Conservation (phyloP, 2,329 filamentous ascomycete genomes). For the Alternaria alternata region DNA sequence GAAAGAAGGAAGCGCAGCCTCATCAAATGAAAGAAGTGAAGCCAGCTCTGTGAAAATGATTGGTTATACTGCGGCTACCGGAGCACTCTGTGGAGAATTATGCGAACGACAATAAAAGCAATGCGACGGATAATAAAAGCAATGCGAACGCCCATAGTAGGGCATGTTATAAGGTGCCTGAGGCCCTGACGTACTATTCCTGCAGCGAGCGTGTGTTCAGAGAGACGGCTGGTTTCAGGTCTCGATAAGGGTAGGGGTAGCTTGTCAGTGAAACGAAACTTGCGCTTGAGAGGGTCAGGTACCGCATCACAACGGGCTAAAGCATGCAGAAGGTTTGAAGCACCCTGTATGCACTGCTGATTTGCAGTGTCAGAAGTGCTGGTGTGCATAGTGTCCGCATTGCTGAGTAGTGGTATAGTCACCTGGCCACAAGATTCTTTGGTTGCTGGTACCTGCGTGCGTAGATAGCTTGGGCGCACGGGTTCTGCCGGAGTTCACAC, state of each 20-base stretch:
- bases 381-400: background rate
- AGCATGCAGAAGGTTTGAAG: slow-evolving; percentile 17
- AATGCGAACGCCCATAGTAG: slow-evolving; percentile 11
- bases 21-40: slow-evolving; percentile 15
- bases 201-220: background rate
- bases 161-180: slow-evolving; percentile 22
- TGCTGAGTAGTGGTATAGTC: background rate
- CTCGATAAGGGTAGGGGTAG: too few relatives aligned
- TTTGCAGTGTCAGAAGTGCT: slow-evolving; percentile 8
- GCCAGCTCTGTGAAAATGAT: slow-evolving; percentile 5
- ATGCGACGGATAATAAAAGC: slow-evolving; percentile 17
- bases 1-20: slow-evolving; percentile 8
- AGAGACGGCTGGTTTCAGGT: too few relatives aligned
- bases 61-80: slow-evolving; percentile 4
- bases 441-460: background rate
- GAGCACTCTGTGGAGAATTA: slow-evolving; percentile 9
- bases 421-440: background rate
- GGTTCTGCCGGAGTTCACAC: background rate
- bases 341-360: slow-evolving; percentile 8
- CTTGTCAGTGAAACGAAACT: too few relatives aligned
- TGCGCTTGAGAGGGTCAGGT: slow-evolving; percentile 13
- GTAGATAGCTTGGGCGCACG: background rate
- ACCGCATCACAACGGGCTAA: slow-evolving; percentile 15
- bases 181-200: slow-evolving; percentile 7
- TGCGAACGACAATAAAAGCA: background rate